Evolutionary conservation across 2,329 filamentous ascomycete species (phyloP).

Genomic region (Aphanoascus verrucosus): DNA sequence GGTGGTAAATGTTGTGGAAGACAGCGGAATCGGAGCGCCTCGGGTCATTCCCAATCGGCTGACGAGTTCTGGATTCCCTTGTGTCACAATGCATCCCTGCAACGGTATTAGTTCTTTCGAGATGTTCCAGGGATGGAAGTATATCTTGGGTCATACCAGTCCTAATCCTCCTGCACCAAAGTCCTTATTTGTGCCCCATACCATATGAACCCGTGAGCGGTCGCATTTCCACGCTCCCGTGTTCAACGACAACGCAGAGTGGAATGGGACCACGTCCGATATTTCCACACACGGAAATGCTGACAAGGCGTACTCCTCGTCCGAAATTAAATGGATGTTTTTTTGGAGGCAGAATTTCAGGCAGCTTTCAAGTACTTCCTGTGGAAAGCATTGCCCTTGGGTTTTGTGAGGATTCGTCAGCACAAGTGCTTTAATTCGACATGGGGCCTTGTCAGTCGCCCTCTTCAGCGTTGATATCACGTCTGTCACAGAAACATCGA

Average conservation of each 20-base stretch:
- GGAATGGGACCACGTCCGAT: conserved; percentile 13
- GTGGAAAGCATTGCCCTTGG: conserved; percentile 21
- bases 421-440: conserved; percentile 18
- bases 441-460: conserved; percentile 14
- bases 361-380: conserved; percentile 16
- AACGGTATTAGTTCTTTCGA: neutral
- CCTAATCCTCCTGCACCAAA: conserved; percentile 18
- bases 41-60: conserved; percentile 16
- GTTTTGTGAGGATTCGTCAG: conserved; percentile 23
- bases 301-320: conserved; percentile 22
- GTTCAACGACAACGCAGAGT: conserved; percentile 17
- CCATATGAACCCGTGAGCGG: conserved; percentile 17
- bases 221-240: conserved; percentile 14
- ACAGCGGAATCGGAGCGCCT: conserved; percentile 18
- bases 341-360: conserved; percentile 19
- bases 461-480: conserved; percentile 15
- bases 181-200: conserved; percentile 19
- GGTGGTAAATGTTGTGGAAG: conserved; percentile 19
- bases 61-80: conserved; percentile 18
- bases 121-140: too few relatives aligned
- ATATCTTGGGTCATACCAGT: conserved; percentile 14
- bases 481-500: conserved; percentile 13
- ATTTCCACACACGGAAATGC: conserved; percentile 16
- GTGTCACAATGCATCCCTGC: conserved; percentile 19
- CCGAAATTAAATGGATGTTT: conserved; percentile 22